Evolutionary conservation across 192 early-diverging fungal genomes (phyloP).

Genomic region (Coemansia sp.): DNA sequence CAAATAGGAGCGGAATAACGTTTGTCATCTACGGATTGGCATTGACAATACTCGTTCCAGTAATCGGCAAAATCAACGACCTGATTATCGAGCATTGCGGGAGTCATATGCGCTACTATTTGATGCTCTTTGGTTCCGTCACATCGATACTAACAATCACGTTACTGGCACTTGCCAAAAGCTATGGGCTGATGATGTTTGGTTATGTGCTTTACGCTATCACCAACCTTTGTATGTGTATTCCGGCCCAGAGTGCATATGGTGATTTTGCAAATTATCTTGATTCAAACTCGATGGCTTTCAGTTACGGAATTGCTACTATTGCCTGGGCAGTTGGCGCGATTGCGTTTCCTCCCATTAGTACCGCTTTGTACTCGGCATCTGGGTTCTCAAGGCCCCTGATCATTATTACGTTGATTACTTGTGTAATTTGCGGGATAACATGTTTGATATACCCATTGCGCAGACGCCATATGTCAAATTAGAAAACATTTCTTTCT

Average conservation of each 20-base stretch:
- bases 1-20: constrained; percentile 16
- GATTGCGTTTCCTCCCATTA: constrained; percentile 26
- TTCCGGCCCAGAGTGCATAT: constrained; percentile 36
- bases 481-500: background rate
- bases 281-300: constrained; percentile 25
- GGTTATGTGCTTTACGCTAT: constrained; percentile 29
- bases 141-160: constrained; percentile 8
- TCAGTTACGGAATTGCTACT: constrained; percentile 21
- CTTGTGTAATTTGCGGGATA: constrained; percentile 10
- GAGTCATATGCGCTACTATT: constrained; percentile 25
- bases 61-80: constrained; percentile 24
- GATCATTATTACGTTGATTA: background rate
- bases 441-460: constrained; percentile 13
- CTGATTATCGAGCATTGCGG: constrained; percentile 19
- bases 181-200: constrained; percentile 31
- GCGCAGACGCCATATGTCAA: background rate
- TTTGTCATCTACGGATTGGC: constrained; percentile 37
- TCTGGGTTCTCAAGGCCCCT: constrained; percentile 26
- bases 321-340: constrained; percentile 29
- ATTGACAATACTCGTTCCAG: constrained; percentile 21
- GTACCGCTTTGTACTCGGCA: constrained; percentile 23
- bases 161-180: constrained; percentile 24
- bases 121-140: constrained; percentile 27
- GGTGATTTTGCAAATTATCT: constrained; percentile 38
- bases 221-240: constrained; percentile 23